Evolutionary conservation across 208 protist genomes (phyloP), one percentile per base, ranked within the genome.

Genomic region (Wallacemonas sp.): DNA sequence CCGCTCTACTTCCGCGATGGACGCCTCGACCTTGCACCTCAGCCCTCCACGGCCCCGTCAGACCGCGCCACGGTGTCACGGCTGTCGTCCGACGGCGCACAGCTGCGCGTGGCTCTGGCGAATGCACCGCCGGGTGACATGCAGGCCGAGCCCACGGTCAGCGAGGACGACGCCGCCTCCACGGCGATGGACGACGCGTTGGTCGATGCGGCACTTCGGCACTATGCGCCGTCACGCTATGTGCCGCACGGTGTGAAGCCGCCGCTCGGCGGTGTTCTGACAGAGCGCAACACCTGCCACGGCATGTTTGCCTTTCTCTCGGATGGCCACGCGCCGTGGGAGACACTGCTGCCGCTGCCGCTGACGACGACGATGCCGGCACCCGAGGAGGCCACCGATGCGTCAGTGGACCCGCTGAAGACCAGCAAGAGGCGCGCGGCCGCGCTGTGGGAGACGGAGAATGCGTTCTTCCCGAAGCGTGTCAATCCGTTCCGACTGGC

Each of bases 231-330:
- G 1, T 79, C 74, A 12, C 64, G 63, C 64, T 74, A 71, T 26
- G 67, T 89, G 23, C 79, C 87, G 33, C 59, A 32, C 12, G 55
- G 45, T 22, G 82, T 69, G 22, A 80, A 84, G 45, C 41, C 83
- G 38, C 89, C 89, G 4, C 66, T 74, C 3, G 85, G 76, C 14
- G 89, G 86, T 22, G 86, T 94, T 12, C 75, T 92, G 28, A 92
- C 86, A 20, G 89, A 94, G 14, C 79, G 82, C 20, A 91, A 91
- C 65, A 69, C 90, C 10, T 81, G 82, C 72, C 70, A 61, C 31
- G 89, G 89, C 20, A 36, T 61, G n/a, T 94, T 91, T 69, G 81
- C 84, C 39, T 92, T 91, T 45, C 33, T 86, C 20, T 73, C 63
- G 25, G 46, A 65, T 29, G 61, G 63, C 1, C 57, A 57, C 1